Percentiles rank a stretch among this genome's conserved stretches.
phyloP scores from a whole-genome alignment of 371 early-diverging fungal genomes.

The Smittium culicis region DNA sequence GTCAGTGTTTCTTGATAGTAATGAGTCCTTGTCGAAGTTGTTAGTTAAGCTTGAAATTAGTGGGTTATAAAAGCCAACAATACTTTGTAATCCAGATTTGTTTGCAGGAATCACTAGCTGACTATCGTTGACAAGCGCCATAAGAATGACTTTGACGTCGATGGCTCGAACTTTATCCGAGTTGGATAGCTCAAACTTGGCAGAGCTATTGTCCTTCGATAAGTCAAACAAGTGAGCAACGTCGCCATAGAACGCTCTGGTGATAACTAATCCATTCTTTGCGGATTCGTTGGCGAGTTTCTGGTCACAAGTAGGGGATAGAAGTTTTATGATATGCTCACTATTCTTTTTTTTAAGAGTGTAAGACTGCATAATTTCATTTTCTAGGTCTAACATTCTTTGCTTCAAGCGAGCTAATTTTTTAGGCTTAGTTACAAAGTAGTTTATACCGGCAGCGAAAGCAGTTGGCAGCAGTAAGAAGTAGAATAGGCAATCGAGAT shows the following conservation, averaged over 20 bases:
- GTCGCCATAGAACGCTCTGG: conserved; percentile 78
- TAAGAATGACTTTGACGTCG: conserved; percentile 78
- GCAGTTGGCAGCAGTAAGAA: conserved; percentile 52
- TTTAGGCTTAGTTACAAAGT: conserved; percentile 50
- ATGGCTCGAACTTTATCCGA: conserved; percentile 32
- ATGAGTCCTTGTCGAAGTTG: not conserved
- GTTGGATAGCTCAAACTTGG: not conserved
- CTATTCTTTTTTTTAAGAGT: conserved; percentile 60
- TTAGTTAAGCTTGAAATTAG: not conserved
- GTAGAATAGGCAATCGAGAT: conserved; percentile 48
- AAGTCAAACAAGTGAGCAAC: conserved; percentile 1
- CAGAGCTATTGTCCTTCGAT: conserved; percentile 9
- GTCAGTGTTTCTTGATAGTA: not conserved
- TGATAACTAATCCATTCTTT: conserved; percentile 60
- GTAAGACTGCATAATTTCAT: conserved; percentile 60
- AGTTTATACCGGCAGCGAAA: conserved; percentile 47
- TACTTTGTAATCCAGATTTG: conserved; percentile 46
- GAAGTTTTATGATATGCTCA: conserved; percentile 52
- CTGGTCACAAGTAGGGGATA: conserved; percentile 52
- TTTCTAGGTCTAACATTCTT: conserved; percentile 47
- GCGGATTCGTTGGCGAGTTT: conserved; percentile 29
- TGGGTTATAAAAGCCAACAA: conserved; percentile 93
- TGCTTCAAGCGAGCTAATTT: conserved; percentile 29
- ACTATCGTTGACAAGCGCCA: conserved; percentile 64
- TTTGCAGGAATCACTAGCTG: conserved; percentile 77